Evolutionary conservation across 2,329 filamentous ascomycete genomes (phyloP).

Genomic region (Penicillium fuscoglaucum): DNA sequence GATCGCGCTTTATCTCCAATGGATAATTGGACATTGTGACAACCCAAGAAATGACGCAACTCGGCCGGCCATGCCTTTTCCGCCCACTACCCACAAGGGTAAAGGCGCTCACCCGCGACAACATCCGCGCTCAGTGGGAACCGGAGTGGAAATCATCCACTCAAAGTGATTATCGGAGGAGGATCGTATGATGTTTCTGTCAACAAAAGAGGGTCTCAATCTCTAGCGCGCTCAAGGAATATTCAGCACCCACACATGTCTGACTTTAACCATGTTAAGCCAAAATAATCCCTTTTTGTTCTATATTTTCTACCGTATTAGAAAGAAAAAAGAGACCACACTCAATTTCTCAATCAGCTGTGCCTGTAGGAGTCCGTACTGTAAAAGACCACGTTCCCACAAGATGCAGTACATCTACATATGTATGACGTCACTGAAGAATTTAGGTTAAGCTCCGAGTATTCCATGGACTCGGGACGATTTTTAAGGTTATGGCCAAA

Average conservation of each 20-base stretch:
- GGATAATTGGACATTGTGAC: neutral
- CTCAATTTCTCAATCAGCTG: neutral
- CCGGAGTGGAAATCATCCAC: neutral
- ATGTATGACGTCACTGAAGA: neutral
- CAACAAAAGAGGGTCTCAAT: neutral
- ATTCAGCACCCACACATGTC: neutral
- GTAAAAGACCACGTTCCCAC: neutral
- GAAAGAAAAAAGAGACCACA: neutral
- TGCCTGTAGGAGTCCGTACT: neutral
- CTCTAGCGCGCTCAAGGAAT: neutral
- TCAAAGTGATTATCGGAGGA: neutral
- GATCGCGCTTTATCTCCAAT: neutral
- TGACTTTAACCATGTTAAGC: neutral
- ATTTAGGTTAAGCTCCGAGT: neutral
- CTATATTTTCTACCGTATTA: neutral
- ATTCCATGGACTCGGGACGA: neutral
- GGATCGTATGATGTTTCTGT: neutral
- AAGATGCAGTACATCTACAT: too few species aligned
- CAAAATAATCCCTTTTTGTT: neutral
- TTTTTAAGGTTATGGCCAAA: neutral
- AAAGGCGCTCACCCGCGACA: neutral
- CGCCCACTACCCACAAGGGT: neutral
- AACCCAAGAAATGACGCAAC: neutral
- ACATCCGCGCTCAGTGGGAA: neutral
- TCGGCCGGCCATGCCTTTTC: neutral